Base-by-base conservation (phyloP, 1,284 basidiomycete genomes). In the Cryptococcus jaspeensis region DNA sequence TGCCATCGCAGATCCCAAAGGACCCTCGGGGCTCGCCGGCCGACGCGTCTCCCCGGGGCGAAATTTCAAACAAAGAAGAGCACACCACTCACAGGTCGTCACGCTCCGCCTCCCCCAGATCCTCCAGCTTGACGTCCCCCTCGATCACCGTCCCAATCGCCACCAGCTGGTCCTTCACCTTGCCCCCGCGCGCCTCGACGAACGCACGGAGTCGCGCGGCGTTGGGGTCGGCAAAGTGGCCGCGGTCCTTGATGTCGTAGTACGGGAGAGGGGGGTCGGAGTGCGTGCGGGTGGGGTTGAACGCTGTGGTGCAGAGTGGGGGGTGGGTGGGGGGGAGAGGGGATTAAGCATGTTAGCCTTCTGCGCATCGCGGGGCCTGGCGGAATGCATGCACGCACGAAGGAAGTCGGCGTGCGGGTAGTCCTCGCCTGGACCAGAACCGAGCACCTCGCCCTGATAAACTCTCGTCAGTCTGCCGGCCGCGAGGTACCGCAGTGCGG, bases 231-330 rank as follows among this genome's bases (percentile, higher is more conserved):
- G 79, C 80, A 51, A 70, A 74, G 38, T 81, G 74, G 7, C 82
- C 89, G 45, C 87, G 84, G 57, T 91, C 88, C 28, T 77, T 80
- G 18, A 86, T 67, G 56, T 85, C 83, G 52, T 79, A 76, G 50
- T 89, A 79, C 28, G 87, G 85, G 4, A 74, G 66, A 23, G 68
- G 58, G 7, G 72, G 72, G 46, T 71, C 72, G 11, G 70, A 64
- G 15, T 64, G 53, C 1, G 62, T 63, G 23, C 72, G 62, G 8
- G 46, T 44, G 15, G 72, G 71, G 59, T 74, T 74, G 60, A 66
- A 57, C 1, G 71, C 71, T 73, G 56, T 39, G 11, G 15, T n/a
- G n/a, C n/a, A 37, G 2, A 20, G 8, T 25, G 5, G 16, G 32
- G 23, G 56, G 39, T 44, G 22, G 16, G 18, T 23, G 44, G 20